Evolutionary conservation across 441 rosid species (phyloP).

Genomic region (Corymbia calophylla): DNA sequence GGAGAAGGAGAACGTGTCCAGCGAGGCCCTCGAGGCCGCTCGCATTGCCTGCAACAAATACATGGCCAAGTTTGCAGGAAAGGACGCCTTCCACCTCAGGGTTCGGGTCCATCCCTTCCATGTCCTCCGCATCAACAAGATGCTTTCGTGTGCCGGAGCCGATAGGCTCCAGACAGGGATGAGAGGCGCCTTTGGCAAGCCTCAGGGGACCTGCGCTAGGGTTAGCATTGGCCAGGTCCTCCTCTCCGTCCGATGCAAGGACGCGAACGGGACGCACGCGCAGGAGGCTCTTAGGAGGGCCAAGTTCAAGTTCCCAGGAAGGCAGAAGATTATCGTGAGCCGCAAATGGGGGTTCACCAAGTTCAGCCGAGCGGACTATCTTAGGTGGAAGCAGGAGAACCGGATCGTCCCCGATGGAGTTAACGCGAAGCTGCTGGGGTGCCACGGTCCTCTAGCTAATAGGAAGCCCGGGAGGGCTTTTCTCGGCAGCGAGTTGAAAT

Average conservation of each 20-base stretch:
- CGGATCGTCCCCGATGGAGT: constrained; percentile 1
- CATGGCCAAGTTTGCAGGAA: constrained; percentile 10
- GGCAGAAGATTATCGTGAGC: constrained; percentile 11
- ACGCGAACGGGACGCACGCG: neutral
- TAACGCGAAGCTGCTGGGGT: neutral
- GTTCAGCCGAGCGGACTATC: neutral
- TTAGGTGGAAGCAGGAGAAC: constrained; percentile 4
- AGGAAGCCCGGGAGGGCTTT: neutral
- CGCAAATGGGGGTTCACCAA: constrained; percentile 2
- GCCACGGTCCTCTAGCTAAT: neutral
- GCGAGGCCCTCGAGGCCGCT: constrained; percentile 12
- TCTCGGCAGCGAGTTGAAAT: neutral
- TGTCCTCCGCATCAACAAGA: constrained; percentile 9
- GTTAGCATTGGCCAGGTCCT: constrained; percentile 15
- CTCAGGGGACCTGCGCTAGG: constrained; percentile 3
- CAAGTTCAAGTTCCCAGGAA: constrained; percentile 10
- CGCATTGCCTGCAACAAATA: constrained; percentile 14
- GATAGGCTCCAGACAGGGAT: constrained; percentile 11
- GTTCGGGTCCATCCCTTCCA: constrained; percentile 1
- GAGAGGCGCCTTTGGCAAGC: constrained; percentile 13
- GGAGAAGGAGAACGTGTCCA: constrained; percentile 8
- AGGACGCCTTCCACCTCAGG: constrained; percentile 10
- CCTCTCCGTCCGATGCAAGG: constrained; percentile 11
- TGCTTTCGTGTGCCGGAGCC: constrained; percentile 8
- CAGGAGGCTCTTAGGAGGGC: constrained; percentile 10